Conservation (phyloP, 768 basidiomycete species). For the Tylopilus sp. region DNA sequence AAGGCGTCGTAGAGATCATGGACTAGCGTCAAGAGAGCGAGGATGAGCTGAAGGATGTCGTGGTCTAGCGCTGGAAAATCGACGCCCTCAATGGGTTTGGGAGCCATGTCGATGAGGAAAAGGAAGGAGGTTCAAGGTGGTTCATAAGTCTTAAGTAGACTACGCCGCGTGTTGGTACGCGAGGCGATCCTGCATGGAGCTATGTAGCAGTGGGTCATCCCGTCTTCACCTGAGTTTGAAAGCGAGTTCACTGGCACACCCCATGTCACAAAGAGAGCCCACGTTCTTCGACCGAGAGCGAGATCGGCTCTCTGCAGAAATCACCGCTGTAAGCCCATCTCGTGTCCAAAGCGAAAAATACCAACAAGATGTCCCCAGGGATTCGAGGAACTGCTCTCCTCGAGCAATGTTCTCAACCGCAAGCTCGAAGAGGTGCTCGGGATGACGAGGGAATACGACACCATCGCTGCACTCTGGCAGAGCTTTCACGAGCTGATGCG, state of each 20-base stretch:
- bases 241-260: too few species aligned
- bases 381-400: slow-evolving; percentile 83
- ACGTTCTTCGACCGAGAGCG: slow-evolving; percentile 80
- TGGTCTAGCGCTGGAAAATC: slow-evolving; percentile 13
- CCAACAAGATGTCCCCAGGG: slow-evolving; percentile 43
- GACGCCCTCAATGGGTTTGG: slow-evolving; percentile 10
- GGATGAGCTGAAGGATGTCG: slow-evolving; percentile 8
- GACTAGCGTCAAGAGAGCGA: slow-evolving; percentile 5
- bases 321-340: slow-evolving; percentile 55
- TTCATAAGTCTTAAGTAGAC: not conserved
- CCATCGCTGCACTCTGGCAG: slow-evolving; percentile 82
- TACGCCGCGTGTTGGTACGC: too few species aligned
- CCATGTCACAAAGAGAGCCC: slow-evolving; percentile 37
- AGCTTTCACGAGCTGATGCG: slow-evolving; percentile 78
- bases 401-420: slow-evolving; percentile 82
- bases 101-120: slow-evolving; percentile 4
- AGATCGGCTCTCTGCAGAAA: slow-evolving; percentile 68
- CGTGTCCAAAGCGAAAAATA: not conserved
- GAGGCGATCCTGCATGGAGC: too few species aligned
- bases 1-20: slow-evolving; percentile 1
- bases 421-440: slow-evolving; percentile 90
- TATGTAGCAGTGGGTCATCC: too few species aligned
- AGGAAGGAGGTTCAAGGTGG: not conserved
- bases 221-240: too few species aligned
- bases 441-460: slow-evolving; percentile 90